phyloP scores from a whole-genome alignment of 768 basidiomycete genomes.

The Amylocystis lapponica region DNA sequence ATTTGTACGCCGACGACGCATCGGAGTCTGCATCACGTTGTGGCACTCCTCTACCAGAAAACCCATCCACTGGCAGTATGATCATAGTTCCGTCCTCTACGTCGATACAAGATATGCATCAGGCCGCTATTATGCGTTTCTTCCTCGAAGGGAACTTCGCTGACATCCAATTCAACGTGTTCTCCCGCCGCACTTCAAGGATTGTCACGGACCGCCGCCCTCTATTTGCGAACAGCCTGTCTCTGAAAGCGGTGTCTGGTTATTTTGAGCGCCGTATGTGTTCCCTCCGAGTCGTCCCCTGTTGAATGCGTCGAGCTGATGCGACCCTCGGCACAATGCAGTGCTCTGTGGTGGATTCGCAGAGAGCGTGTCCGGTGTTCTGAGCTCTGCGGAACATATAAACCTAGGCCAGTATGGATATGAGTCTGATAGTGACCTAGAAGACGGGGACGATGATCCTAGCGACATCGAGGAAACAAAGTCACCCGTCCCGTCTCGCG shows the following conservation, averaged over 20 bases:
- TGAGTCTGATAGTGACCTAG: slow-evolving; percentile 30
- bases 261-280: slow-evolving; percentile 26
- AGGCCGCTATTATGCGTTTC: not conserved
- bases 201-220: slow-evolving; percentile 14
- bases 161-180: slow-evolving; percentile 28
- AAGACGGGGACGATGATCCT: slow-evolving; percentile 18
- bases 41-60: no score
- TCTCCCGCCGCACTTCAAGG: slow-evolving; percentile 17
- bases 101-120: not conserved
- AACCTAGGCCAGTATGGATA: slow-evolving; percentile 24
- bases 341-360: slow-evolving; percentile 10
- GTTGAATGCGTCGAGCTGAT: no score
- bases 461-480: not conserved
- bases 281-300: no score
- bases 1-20: no score
- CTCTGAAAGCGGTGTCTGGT: slow-evolving; percentile 22
- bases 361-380: no score
- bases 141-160: slow-evolving; percentile 17
- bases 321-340: no score
- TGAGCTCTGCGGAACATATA: slow-evolving; percentile 1
- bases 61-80: no score
- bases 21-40: no score
- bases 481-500: no score
- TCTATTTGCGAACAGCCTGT: slow-evolving; percentile 22
- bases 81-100: no score